Evolutionary conservation across 768 basidiomycete genomes (phyloP).

Genomic region (Boletus huronensis): DNA sequence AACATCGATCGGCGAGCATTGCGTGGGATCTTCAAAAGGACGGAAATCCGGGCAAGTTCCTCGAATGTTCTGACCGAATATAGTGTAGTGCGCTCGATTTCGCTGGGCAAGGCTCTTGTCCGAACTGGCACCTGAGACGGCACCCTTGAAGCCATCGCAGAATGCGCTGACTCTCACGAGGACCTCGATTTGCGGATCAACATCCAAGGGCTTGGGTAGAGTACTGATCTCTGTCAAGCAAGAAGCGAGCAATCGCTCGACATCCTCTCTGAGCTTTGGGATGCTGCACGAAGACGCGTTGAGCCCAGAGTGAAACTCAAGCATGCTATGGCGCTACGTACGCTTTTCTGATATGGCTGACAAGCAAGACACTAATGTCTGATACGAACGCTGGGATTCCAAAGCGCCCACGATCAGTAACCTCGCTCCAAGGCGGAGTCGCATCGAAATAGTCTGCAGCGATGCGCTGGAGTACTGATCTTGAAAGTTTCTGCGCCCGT

Average conservation of each 20-base stretch:
- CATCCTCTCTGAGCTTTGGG: constrained; percentile 40
- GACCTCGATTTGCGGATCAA: constrained; percentile 46
- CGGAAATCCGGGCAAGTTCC: constrained; percentile 43
- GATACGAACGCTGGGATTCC: constrained; percentile 52
- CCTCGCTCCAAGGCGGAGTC: constrained; percentile 50
- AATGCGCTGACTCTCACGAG: constrained; percentile 43
- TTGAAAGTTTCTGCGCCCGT: constrained; percentile 38
- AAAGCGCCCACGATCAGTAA: constrained; percentile 46
- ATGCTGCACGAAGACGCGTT: constrained; percentile 35
- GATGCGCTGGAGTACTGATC: constrained; percentile 34
- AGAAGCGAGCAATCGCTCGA: constrained; percentile 37
- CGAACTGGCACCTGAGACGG: constrained; percentile 32
- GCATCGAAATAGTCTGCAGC: constrained; percentile 46
- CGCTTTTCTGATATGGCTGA: constrained; percentile 51
- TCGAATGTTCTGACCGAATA: constrained; percentile 35
- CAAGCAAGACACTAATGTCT: constrained; percentile 50
- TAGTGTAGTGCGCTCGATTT: constrained; percentile 31
- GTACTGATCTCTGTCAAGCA: constrained; percentile 32
- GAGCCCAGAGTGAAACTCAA: neutral
- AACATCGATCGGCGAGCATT: constrained; percentile 10
- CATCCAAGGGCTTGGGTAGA: constrained; percentile 39
- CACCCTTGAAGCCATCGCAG: constrained; percentile 35
- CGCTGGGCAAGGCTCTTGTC: constrained; percentile 37
- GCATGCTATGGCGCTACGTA: constrained; percentile 27
- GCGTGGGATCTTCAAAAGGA: constrained; percentile 20